Base-by-base conservation (phyloP, 73 alveolate species). In the Paramecium primaurelia region DNA sequence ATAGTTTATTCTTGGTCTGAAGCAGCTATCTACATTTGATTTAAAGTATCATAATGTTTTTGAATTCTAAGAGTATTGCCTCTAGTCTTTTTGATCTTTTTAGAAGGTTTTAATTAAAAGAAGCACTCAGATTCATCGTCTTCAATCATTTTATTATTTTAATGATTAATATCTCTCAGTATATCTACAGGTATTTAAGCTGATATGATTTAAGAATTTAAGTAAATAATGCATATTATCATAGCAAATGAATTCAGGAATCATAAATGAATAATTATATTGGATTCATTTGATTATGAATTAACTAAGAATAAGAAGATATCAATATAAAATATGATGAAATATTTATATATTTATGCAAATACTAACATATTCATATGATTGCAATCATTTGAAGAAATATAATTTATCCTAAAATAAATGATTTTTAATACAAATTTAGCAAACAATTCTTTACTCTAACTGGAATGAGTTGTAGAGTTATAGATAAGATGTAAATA, bases 361-460 rank as follows among this genome's bases (percentile, higher is more conserved):
- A 36, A 30, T 75, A 38, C 60, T 75, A 37, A 34, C 28, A 75
- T 75, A 36, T 42, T 75, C 60, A 38, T 75, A 38, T 75, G 38
- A 38, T 38, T 38, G 38, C 60, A 36, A 38, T 80, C 91, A 80
- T 47, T 80, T 80, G 91, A 80, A 80, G 75, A 32, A 80, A 80
- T 80, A 80, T 25, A 45, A 42, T 80, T 80, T 80, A 80, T 80
- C 91, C 91, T 80, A 80, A 80, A 80, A 45, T 32, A 32, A 44
- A 80, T 32, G 40, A 68, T 68, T 68, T 68, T 12, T 45, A 14
- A 20, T 80, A 80, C 91, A 80, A 80, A 80, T 80, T 80, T 44
- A 25, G 71, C 45, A 49, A 80, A 80, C 18, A 80, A 32, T 45
- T 80, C 77, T 14, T 80, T 49, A 47, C 91, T 49, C 58, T 80